A percentile compares a stretch with the other conserved stretches of the same genome.
These are phyloP conservation scores for Trichosporon ovoides DNA, from an alignment of 1,284 basidiomycete species.

Conservation along the genomic window DNA sequence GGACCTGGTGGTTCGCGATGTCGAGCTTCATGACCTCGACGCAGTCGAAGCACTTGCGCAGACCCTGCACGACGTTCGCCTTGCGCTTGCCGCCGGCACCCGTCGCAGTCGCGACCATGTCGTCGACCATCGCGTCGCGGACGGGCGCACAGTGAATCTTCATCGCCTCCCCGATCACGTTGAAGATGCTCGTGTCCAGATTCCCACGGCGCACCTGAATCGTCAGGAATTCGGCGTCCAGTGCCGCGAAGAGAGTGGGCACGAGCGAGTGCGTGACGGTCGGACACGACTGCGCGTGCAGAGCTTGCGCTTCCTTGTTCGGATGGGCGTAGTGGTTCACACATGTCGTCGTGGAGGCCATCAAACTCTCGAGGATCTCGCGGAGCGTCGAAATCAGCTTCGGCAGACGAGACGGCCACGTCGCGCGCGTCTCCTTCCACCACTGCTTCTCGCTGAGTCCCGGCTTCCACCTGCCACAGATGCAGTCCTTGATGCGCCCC, in stretches of 20 bases:
- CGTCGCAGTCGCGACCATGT: conserved; percentile 66
- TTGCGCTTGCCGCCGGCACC: conserved; percentile 48
- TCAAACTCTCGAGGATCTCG: conserved; percentile 74
- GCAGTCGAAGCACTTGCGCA: conserved; percentile 82
- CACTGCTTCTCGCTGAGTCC: conserved; percentile 50
- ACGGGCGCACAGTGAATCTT: conserved; percentile 91
- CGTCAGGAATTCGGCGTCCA: conserved; percentile 61
- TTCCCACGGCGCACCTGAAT: conserved; percentile 70
- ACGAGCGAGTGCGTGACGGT: conserved; percentile 53
- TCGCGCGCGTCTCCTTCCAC: conserved; percentile 46
- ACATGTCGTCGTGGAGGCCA: conserved; percentile 51
- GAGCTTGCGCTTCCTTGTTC: conserved; percentile 56
- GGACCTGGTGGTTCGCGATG: conserved; percentile 90
- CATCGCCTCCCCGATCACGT: conserved; percentile 70
- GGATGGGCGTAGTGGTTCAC: conserved; percentile 45
- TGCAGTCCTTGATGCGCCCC: conserved; percentile 54
- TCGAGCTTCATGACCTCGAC: conserved; percentile 94
- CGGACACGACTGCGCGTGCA: conserved; percentile 57
- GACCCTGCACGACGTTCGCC: conserved; percentile 64
- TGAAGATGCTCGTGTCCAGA: conserved; percentile 74
- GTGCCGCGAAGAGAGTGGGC: conserved; percentile 48
- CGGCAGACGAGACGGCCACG: conserved; percentile 69
- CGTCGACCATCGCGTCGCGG: conserved; percentile 75
- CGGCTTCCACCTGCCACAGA: conserved; percentile 54
- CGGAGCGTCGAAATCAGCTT: conserved; percentile 64